Evolutionary conservation across 2,329 filamentous ascomycete genomes (phyloP), one percentile per base, ranked within the genome.

Genomic region (Stachybotrys elegans): DNA sequence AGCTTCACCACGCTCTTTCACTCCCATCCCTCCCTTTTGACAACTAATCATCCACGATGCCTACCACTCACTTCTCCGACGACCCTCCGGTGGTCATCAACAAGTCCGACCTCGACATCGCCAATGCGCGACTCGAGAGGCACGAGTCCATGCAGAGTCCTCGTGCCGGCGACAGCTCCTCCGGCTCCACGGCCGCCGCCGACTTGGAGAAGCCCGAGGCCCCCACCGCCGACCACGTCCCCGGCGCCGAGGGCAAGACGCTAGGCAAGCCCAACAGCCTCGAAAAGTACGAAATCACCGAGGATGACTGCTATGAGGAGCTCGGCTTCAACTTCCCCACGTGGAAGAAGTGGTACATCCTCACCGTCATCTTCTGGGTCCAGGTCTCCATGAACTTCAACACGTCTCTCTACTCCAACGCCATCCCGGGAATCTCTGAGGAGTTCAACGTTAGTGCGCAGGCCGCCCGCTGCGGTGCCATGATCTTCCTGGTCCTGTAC

Each of bases 381-480:
- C 84, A 88, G 58, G 78, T 81, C 2, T 87, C 84, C 4, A 88
- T 88, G 84, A 88, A 88, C 69, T 86, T 88, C 71, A 88, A 88
- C 67, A 86, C 84, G 4, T 83, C 79, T 42, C 71, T 88, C 6
- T 88, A 87, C 65, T 86, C 83, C 19, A 87, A 87, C 52, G 84
- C 79, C 38, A 68, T 86, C 22, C 58, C 60, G 2, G 83, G 84
- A 20, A 86, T 89, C 41, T 70, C 77, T 0, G 69, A 82, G 17
- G 75, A 89, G 48, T 93, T 87, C 51, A 52, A 67, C 38, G 82
- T 92, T 48, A 84, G 81, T 48, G 68, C 69, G 22, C 84, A 88
- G 61, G 80, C 77, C 4, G 86, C 83, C 5, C 79, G 86, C 43
- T 77, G 79, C 45, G 88, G 88, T 59, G 85, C 86, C 47, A 84